Evolutionary conservation across 2,329 filamentous ascomycete genomes (phyloP).

Genomic region (Cryphonectria japonica): DNA sequence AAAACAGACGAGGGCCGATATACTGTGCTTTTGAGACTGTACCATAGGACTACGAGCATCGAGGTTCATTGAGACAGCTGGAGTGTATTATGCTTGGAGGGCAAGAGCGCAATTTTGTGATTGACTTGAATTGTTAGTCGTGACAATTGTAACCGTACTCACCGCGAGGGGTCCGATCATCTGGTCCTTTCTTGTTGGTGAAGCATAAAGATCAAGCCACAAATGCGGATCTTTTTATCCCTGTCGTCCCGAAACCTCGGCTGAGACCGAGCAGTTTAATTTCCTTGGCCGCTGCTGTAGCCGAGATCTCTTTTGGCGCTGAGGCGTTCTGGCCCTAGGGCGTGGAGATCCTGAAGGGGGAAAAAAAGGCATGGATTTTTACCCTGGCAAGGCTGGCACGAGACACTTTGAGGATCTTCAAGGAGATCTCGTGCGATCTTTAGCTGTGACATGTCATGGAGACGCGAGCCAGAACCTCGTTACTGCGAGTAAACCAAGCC

Average conservation of each 20-base stretch:
- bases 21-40: not conserved
- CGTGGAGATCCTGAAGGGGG: not conserved
- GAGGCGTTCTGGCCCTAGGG: not conserved
- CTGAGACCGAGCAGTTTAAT: constrained; percentile 1
- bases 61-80: not conserved
- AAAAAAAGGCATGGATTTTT: not conserved
- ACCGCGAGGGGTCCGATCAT: not conserved
- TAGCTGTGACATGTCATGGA: not conserved
- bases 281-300: not conserved
- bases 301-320: not conserved
- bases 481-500: not conserved
- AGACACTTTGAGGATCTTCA: not conserved
- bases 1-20: not conserved
- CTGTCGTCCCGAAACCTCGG: constrained; percentile 18
- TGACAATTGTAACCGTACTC: not conserved
- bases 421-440: not conserved
- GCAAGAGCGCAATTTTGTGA: not conserved
- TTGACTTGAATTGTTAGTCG: not conserved
- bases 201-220: not conserved
- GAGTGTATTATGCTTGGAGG: not conserved
- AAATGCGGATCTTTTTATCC: not conserved
- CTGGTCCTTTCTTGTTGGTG: not conserved
- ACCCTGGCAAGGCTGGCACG: not conserved
- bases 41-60: not conserved
- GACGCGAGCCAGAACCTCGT: not conserved